Evolutionary conservation across 768 basidiomycete genomes (phyloP), one percentile per base, ranked within the genome.

Genomic region (Russula brevipes): DNA sequence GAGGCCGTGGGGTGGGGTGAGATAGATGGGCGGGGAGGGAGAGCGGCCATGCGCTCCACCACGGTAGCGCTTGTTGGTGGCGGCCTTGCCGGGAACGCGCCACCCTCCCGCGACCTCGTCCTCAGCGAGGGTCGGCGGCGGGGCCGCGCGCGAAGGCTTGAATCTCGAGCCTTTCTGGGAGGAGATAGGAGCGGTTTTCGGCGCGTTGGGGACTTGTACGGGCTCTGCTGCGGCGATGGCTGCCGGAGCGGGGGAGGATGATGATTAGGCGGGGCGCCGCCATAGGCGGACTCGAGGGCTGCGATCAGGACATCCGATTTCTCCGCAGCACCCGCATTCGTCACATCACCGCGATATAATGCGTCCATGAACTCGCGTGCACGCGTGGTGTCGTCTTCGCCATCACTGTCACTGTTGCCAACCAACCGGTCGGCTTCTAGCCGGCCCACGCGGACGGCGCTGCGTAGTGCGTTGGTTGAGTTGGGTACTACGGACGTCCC

Each of bases 401-500:
- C 70, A 9, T 75, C 74, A 58, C 71, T 71, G 1, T 72, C 73
- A 11, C 69, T 61, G 6, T 72, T 69, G 6, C 74, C 72, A 1
- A 74, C 66, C 1, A 76, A 66, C 36, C 68, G 45, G 5, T 62
- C 72, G 10, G 66, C 62, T 42, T 74, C 68, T 16, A 76, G 53
- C 55, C 71, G 71, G 10, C 75, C 75, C 39, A 71, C 59, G 19
- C 70, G 72, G 0, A 76, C 63, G 1, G 72, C 73, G 5, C 69
- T 46, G 51, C 70, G 70, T 16, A 76, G 57, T 2, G 66, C 55
- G 4, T 68, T 56, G 2, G 69, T 66, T 0, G 74, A 69, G 16
- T 69, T 71, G 1, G 75, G 73, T 12, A 76, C 62, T 4, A 75
- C 69, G 0, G 72, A 70, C 3, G 66, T 64, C 14, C 70, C 74